phyloP scores from a whole-genome alignment of 106 monocot species.

The Chionographis japonica region DNA sequence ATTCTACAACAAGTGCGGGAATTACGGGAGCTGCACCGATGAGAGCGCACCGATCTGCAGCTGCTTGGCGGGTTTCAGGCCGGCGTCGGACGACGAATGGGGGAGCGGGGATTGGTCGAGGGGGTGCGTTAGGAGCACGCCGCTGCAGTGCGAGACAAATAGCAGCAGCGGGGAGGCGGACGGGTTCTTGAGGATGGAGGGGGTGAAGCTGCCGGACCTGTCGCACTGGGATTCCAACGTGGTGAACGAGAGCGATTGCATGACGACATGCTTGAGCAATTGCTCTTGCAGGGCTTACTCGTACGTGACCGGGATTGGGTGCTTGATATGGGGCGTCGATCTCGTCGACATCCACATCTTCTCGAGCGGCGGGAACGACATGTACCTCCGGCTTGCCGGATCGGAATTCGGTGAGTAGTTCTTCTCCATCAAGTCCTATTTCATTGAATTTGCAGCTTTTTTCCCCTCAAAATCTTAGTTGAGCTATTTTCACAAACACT shows the following conservation, averaged over 20 bases:
- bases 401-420: constrained; percentile 17
- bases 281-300: constrained; percentile 30
- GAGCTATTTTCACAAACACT: too few species aligned
- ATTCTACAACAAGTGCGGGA: constrained; percentile 27
- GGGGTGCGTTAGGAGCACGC: constrained; percentile 22
- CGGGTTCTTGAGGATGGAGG: constrained; percentile 14
- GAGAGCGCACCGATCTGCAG: constrained; percentile 3
- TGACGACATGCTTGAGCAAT: constrained; percentile 7
- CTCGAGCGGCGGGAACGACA: constrained; percentile 11
- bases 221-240: constrained; percentile 4
- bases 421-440: neutral
- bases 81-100: constrained; percentile 16
- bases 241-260: constrained; percentile 1
- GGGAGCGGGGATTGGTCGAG: constrained; percentile 14
- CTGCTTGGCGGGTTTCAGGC: constrained; percentile 26
- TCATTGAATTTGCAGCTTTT: neutral
- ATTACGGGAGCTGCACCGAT: constrained; percentile 11
- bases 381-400: constrained; percentile 24
- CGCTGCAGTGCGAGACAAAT: constrained; percentile 16
- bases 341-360: constrained; percentile 18
- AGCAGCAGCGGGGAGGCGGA: neutral
- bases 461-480: neutral
- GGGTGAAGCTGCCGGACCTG: constrained; percentile 30
- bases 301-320: constrained; percentile 15
- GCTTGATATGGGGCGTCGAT: constrained; percentile 25